Base-by-base conservation (phyloP, 2,329 filamentous ascomycete genomes). In the Ceratocystis cubensis region DNA sequence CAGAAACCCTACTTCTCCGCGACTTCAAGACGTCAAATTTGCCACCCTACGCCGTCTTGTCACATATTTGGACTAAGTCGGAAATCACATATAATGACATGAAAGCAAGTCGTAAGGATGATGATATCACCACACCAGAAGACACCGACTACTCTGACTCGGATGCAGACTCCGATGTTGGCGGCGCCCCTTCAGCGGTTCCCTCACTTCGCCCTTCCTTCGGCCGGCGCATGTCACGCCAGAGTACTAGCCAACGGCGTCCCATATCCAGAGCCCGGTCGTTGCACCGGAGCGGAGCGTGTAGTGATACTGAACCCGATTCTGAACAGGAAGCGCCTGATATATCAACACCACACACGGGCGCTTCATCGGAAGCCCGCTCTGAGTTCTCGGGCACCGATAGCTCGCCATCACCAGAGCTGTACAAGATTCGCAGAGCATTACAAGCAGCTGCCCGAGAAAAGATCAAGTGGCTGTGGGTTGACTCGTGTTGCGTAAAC, bases 401-500 rank as follows among this genome's bases (percentile, higher is more conserved):
- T 15, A 37, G 37, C 59, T 66, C 64, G 4, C 62, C 67, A 13
- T 68, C 67, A 2, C 61, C 61, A n/a, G 62, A 53, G n/a, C 48
- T 68, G 2, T 48, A 46, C 53, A 68, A 68, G 28, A 37, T 68
- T 17, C 65, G 67, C 6, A 45, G 67, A 5, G 62, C 65, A 25
- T 46, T 66, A 2, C 64, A 63, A n/a, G 61, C 65, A 8, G 65
- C 67, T 17, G 56, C 46, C 20, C 45, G 57, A 13, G 70, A 72
- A 7, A 70, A 70, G 1, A 70, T 72, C 45, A 20, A 65, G 1
- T 73, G 71, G 68, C 69, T 71, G 1, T 74, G 73, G 73, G 66
- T 71, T 22, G 72, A 74, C 22, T 73, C 72, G 1, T 73, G 72
- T 62, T 74, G 73, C 53, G 72, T 74, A 59, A 72, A 74, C 67